Evolutionary conservation across 306 rosid genomes (phyloP).

Genomic region (Canavalia ensiformis): DNA sequence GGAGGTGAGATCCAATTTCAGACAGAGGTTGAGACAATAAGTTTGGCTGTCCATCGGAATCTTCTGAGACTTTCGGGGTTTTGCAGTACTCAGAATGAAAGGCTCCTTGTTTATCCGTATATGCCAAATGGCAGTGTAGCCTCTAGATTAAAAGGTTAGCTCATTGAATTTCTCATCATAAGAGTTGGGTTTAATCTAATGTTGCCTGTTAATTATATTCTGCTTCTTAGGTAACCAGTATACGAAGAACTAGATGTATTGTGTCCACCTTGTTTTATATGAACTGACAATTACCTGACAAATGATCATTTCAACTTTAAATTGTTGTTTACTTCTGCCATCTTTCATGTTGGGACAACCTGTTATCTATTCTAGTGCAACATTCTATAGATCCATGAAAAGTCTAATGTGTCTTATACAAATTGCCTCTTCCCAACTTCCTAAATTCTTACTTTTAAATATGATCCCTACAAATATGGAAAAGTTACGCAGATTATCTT

Average conservation of each 20-base stretch:
- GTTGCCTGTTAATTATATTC: background rate
- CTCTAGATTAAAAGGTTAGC: slow-evolving; percentile 90
- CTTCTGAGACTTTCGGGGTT: slow-evolving; percentile 94
- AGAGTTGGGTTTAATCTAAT: background rate
- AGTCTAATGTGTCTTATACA: background rate
- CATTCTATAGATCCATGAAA: too few relatives aligned
- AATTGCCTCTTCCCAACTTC: background rate
- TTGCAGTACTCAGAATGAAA: slow-evolving; percentile 91
- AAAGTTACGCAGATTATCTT: background rate
- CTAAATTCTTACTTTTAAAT: background rate
- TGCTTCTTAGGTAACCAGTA: background rate
- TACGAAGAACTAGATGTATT: background rate
- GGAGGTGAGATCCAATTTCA: slow-evolving; percentile 99
- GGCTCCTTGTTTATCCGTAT: slow-evolving; percentile 95
- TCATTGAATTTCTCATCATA: slow-evolving; percentile 25
- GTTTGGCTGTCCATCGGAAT: slow-evolving; percentile 95
- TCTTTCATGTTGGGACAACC: too few relatives aligned
- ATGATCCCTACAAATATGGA: background rate
- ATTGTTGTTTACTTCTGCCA: background rate
- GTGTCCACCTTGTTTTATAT: background rate
- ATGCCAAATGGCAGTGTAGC: slow-evolving; percentile 98
- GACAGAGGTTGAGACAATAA: slow-evolving; percentile 98
- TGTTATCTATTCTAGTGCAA: too few relatives aligned
- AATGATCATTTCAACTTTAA: background rate
- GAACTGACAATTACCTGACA: background rate